Conservation (phyloP, 106 monocot species). For the Dioscorea dumetorum region DNA sequence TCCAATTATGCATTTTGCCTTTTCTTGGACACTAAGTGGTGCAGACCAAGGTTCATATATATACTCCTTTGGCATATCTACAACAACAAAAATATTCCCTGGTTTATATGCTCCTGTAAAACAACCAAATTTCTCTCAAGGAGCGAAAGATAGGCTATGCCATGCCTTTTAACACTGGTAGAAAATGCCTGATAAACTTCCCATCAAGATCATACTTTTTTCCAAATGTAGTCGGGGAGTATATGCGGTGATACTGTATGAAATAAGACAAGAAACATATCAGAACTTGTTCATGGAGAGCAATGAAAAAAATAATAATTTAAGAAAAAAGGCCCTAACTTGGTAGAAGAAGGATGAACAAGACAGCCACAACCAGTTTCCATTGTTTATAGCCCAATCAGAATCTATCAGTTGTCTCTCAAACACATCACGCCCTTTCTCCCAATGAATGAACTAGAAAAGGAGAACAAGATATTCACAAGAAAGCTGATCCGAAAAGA, state of each 20-base stretch:
- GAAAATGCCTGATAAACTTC: conserved; percentile 69
- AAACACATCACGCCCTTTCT: conserved; percentile 78
- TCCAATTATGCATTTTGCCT: conserved; percentile 83
- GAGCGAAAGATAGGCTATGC: not conserved
- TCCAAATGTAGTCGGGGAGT: conserved; percentile 82
- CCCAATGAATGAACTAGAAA: conserved; percentile 86
- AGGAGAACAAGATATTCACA: not conserved
- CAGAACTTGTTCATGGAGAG: not conserved
- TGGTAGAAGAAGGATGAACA: conserved; percentile 80
- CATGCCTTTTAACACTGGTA: conserved; percentile 79
- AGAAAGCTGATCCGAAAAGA: not conserved
- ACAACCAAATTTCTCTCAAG: not conserved
- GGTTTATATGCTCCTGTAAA: not conserved
- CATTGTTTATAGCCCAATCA: conserved; percentile 79
- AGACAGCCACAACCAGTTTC: conserved; percentile 78
- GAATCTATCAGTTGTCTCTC: conserved; percentile 62
- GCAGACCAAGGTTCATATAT: conserved; percentile 97
- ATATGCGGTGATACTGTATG: conserved; percentile 71
- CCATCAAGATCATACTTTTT: conserved; percentile 86
- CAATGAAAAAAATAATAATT: not conserved
- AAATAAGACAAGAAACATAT: not conserved
- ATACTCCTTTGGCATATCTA: conserved; percentile 85
- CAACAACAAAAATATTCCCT: conserved; percentile 1
- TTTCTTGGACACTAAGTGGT: conserved; percentile 60
- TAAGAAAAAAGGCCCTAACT: conserved; percentile 10